These are phyloP conservation scores for Mycena filopes DNA, from an alignment of 768 basidiomycete species.

Conservation along the genomic window DNA sequence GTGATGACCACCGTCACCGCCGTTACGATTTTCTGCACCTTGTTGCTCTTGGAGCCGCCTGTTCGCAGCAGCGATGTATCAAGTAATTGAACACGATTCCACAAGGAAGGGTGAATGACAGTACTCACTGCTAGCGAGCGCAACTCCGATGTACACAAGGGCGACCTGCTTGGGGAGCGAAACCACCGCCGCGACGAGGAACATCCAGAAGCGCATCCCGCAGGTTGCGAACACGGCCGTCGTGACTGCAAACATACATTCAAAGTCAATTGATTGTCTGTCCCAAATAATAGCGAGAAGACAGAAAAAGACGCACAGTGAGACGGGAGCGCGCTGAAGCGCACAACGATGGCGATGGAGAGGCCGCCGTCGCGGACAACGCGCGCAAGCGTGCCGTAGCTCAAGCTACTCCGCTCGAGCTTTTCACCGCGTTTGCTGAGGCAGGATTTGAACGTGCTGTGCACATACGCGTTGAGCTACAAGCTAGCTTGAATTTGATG, in stretches of 20 bases:
- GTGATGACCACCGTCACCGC: constrained; percentile 38
- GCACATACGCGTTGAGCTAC: too few species aligned
- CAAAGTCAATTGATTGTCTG: background rate
- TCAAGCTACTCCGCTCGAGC: constrained; percentile 42
- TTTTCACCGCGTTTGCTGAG: constrained; percentile 49
- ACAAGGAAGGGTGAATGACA: too few species aligned
- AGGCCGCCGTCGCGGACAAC: constrained; percentile 57
- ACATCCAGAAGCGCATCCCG: constrained; percentile 52
- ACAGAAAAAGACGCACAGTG: constrained; percentile 39
- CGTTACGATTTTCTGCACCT: constrained; percentile 25
- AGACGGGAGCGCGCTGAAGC: constrained; percentile 47
- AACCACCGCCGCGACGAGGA: constrained; percentile 50
- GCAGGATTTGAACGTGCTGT: constrained; percentile 50
- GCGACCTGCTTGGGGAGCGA: constrained; percentile 57
- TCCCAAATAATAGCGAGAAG: background rate
- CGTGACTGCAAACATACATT: constrained; percentile 39
- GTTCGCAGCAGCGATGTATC: background rate
- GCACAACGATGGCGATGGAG: constrained; percentile 44
- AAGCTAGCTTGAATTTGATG: too few species aligned
- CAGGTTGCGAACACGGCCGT: constrained; percentile 54
- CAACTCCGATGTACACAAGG: constrained; percentile 56
- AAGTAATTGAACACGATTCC: too few species aligned
- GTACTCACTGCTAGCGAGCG: constrained; percentile 24
- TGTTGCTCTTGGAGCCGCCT: constrained; percentile 37
- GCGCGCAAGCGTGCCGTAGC: constrained; percentile 53